A percentile compares a stretch with the other conserved stretches of the same genome.
These are phyloP conservation scores for Taphrina betulina DNA, from an alignment of 1,139 yeast species.

Conservation along the genomic window DNA sequence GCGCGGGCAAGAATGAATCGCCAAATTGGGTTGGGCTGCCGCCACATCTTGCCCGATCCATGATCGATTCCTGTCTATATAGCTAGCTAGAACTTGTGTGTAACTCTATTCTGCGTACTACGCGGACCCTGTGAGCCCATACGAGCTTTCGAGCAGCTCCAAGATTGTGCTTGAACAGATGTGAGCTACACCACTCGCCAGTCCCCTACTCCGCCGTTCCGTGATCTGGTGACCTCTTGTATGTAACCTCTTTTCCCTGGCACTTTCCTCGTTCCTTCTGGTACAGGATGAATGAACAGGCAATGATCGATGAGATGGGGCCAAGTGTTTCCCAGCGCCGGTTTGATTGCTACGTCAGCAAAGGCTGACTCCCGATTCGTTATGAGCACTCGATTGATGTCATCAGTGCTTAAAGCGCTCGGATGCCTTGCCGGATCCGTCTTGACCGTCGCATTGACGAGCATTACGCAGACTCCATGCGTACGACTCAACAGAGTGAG, in stretches of 20 bases:
- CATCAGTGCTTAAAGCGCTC: not conserved
- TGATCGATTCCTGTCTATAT: too few relatives aligned
- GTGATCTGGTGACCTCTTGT: slow-evolving; percentile 21
- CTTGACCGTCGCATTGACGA: slow-evolving; percentile 23
- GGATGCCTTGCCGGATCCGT: not conserved
- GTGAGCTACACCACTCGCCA: slow-evolving; percentile 15
- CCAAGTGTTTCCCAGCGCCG: slow-evolving; percentile 33
- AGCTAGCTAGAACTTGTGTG: too few relatives aligned
- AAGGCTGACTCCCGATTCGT: slow-evolving; percentile 23
- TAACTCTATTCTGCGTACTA: too few relatives aligned
- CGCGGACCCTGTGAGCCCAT: too few relatives aligned
- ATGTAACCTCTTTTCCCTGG: slow-evolving; percentile 16
- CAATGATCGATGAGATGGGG: slow-evolving; percentile 31
- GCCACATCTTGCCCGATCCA: too few relatives aligned
- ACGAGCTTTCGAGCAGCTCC: too few relatives aligned
- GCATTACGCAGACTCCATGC: slow-evolving; percentile 16
- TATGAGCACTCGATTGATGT: not conserved
- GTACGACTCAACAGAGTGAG: slow-evolving; percentile 1
- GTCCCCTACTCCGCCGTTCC: slow-evolving; percentile 19
- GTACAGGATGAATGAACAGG: slow-evolving; percentile 23
- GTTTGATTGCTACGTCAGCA: slow-evolving; percentile 17
- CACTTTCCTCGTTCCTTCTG: slow-evolving; percentile 9
- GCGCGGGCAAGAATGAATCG: too few relatives aligned
- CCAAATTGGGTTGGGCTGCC: too few relatives aligned
- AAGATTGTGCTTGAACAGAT: too few relatives aligned